These are phyloP conservation scores for Tylopilus sp. DNA, from an alignment of 768 basidiomycete species.

Conservation along the genomic window DNA sequence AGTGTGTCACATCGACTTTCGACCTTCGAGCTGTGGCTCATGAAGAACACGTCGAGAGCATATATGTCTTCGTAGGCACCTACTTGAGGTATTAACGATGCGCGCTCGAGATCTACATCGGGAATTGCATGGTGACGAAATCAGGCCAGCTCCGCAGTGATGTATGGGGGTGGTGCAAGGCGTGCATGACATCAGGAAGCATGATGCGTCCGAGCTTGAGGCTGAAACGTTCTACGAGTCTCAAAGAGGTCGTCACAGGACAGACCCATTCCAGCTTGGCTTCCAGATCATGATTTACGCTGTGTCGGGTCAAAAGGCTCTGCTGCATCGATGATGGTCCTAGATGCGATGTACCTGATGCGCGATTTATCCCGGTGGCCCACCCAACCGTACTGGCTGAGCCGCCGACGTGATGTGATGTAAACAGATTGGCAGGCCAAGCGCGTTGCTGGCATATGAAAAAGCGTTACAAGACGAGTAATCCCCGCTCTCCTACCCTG, in stretches of 20 bases:
- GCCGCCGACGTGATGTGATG: neutral
- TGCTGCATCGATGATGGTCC: neutral
- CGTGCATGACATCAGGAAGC: constrained; percentile 13
- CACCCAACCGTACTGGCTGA: too few species aligned
- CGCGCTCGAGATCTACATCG: constrained; percentile 19
- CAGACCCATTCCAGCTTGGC: neutral
- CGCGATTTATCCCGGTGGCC: too few species aligned
- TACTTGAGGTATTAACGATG: constrained; percentile 12
- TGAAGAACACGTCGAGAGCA: constrained; percentile 25
- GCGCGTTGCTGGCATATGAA: constrained; percentile 15
- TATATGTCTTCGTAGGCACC: constrained; percentile 13
- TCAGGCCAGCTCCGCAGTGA: constrained; percentile 22
- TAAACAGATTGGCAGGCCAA: constrained; percentile 1
- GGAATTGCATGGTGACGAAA: constrained; percentile 23
- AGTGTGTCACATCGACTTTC: constrained; percentile 8
- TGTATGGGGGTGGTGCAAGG: constrained; percentile 14
- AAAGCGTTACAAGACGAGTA: constrained; percentile 24
- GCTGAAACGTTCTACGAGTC: constrained; percentile 25
- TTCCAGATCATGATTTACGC: constrained; percentile 7
- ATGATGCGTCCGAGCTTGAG: constrained; percentile 18
- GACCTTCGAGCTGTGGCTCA: constrained; percentile 6
- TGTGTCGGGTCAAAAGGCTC: neutral
- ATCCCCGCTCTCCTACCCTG: constrained; percentile 31
- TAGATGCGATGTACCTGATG: neutral
- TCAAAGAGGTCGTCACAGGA: constrained; percentile 19